phyloP scores from a whole-genome alignment of 305 asterid species.

The Withania somnifera region DNA sequence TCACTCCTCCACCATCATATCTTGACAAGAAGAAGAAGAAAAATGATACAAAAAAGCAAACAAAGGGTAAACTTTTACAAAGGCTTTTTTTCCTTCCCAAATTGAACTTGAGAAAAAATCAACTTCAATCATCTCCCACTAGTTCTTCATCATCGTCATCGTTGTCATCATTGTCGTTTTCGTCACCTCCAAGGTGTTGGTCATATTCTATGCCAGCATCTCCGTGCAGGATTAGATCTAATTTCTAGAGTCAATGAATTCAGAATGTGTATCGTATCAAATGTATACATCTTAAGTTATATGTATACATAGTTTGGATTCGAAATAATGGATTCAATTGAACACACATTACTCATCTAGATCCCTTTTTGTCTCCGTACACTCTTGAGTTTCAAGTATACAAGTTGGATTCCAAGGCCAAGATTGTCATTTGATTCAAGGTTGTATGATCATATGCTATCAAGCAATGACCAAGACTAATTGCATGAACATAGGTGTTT shows the following conservation, averaged over 20 bases:
- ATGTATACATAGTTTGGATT: neutral
- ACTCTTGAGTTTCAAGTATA: neutral
- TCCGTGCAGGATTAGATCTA: constrained; percentile 4
- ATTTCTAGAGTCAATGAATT: neutral
- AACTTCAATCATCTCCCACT: constrained; percentile 8
- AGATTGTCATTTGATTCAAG: neutral
- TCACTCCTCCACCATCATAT: constrained; percentile 58
- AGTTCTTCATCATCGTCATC: constrained; percentile 7
- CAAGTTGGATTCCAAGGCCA: neutral
- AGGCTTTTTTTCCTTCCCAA: constrained; percentile 14
- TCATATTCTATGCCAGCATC: constrained; percentile 26
- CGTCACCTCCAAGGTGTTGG: constrained; percentile 10
- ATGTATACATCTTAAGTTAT: neutral
- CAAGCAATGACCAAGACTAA: neutral
- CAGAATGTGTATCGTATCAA: neutral
- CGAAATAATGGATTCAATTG: neutral
- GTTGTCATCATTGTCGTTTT: constrained; percentile 6
- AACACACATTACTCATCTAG: neutral
- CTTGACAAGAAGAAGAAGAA: constrained; percentile 16
- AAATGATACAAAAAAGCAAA: neutral
- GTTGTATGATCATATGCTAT: neutral
- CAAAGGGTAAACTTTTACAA: constrained; percentile 7
- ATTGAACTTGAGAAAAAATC: constrained; percentile 18
- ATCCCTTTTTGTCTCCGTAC: neutral
- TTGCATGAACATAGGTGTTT: neutral